Percentiles rank a stretch among this genome's conserved stretches.
phyloP scores from a whole-genome alignment of 1,139 yeast genomes.

The Magnusiomyces paraingens region DNA sequence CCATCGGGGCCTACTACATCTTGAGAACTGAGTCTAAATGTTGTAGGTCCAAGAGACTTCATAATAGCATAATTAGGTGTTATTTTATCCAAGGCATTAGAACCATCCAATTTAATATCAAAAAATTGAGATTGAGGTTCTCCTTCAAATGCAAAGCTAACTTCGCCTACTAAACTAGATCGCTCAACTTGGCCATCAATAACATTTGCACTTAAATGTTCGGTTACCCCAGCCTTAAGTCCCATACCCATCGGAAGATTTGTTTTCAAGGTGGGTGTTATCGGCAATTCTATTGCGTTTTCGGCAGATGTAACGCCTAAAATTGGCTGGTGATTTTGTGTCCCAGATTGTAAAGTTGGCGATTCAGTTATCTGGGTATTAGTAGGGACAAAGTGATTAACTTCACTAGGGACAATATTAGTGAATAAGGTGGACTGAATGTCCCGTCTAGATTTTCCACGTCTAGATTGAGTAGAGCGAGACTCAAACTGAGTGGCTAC shows the following conservation, averaged over 20 bases:
- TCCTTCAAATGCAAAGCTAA: conserved; percentile 60
- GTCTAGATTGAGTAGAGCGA: conserved; percentile 28
- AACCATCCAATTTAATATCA: conserved; percentile 5
- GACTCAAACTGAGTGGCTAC: conserved; percentile 30
- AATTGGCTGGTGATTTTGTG: not conserved
- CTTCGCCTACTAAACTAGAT: conserved; percentile 67
- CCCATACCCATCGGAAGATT: conserved; percentile 45
- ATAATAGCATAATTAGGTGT: conserved; percentile 24
- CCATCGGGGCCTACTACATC: conserved; percentile 15
- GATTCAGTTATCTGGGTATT: conserved; percentile 1
- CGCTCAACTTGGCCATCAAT: conserved; percentile 55
- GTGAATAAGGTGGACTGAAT: conserved; percentile 51
- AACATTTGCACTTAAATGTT: conserved; percentile 67
- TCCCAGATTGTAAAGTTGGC: no score
- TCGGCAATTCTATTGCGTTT: not conserved
- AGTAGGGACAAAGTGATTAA: conserved; percentile 18
- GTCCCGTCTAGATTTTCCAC: conserved; percentile 39
- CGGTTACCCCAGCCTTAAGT: conserved; percentile 71
- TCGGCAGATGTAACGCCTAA: not conserved
- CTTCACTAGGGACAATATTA: conserved; percentile 36
- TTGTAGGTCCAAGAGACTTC: conserved; percentile 14
- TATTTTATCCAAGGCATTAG: conserved; percentile 17
- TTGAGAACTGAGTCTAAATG: conserved; percentile 19
- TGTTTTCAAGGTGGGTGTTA: not conserved
- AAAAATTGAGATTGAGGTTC: conserved; percentile 11